phyloP scores from a whole-genome alignment of 2,329 filamentous ascomycete species.

The Claviceps sp. region DNA sequence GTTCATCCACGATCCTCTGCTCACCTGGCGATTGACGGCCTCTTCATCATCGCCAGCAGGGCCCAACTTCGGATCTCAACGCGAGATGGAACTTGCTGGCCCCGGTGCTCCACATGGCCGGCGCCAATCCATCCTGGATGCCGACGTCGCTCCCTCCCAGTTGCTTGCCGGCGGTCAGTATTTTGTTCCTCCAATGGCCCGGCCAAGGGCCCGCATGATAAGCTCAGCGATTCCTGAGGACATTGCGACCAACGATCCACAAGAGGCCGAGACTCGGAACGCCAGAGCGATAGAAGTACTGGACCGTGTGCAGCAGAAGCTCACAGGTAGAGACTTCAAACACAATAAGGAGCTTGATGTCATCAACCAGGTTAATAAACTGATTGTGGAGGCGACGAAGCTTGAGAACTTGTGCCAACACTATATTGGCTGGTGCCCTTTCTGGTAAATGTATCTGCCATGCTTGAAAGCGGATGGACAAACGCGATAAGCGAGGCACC shows the following conservation, averaged over 20 bases:
- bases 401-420: constrained; percentile 97
- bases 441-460: constrained; percentile 51
- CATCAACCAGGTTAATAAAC: constrained; percentile 79
- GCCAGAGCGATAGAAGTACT: constrained; percentile 85
- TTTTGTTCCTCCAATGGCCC: constrained; percentile 32
- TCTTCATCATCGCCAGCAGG: constrained; percentile 48
- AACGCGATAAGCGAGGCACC: background rate
- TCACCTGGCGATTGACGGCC: constrained; percentile 82
- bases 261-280: constrained; percentile 72
- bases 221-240: constrained; percentile 32
- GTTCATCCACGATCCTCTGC: constrained; percentile 99
- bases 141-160: constrained; percentile 44
- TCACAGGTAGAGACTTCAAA: constrained; percentile 89
- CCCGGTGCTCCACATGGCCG: constrained; percentile 39
- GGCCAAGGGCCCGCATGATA: constrained; percentile 46
- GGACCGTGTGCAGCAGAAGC: constrained; percentile 82
- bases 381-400: constrained; percentile 91
- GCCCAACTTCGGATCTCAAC: constrained; percentile 52
- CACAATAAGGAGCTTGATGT: constrained; percentile 71
- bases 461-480: background rate
- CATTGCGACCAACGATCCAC: constrained; percentile 23
- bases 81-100: constrained; percentile 38
- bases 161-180: constrained; percentile 34
- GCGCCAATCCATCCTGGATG: constrained; percentile 57
- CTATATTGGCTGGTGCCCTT: constrained; percentile 98